These are phyloP conservation scores for Exserohilum turcica DNA, from an alignment of 2,329 filamentous ascomycete genomes.

Conservation along the genomic window DNA sequence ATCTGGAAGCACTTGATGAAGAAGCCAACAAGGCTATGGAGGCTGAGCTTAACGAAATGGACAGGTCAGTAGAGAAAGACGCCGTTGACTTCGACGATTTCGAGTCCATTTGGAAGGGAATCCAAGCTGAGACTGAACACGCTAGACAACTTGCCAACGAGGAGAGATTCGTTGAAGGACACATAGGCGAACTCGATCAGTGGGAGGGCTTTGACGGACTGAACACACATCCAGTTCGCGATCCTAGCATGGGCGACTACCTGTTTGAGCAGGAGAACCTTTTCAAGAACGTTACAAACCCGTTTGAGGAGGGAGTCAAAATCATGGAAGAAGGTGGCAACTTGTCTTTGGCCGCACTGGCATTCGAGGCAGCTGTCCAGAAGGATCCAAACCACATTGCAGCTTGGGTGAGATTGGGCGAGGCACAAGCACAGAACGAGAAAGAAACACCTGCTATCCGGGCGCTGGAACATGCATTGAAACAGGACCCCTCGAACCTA, in stretches of 20 bases:
- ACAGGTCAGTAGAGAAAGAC: constrained; percentile 78
- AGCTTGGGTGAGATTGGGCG: constrained; percentile 91
- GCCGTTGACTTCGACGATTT: constrained; percentile 87
- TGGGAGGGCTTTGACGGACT: constrained; percentile 77
- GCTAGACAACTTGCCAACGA: constrained; percentile 71
- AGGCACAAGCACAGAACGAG: constrained; percentile 95
- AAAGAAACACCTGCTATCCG: constrained; percentile 96
- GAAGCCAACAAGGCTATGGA: constrained; percentile 78
- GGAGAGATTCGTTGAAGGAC: constrained; percentile 65
- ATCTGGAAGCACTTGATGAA: constrained; percentile 58
- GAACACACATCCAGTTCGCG: constrained; percentile 69
- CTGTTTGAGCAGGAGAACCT: constrained; percentile 95
- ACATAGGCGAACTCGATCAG: constrained; percentile 75
- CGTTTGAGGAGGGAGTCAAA: constrained; percentile 89
- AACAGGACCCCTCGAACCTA: constrained; percentile 83
- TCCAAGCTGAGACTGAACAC: constrained; percentile 75
- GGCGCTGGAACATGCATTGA: constrained; percentile 87
- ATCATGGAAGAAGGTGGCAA: constrained; percentile 95
- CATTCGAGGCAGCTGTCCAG: constrained; percentile 94
- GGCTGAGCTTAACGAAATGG: constrained; percentile 85
- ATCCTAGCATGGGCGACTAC: constrained; percentile 85
- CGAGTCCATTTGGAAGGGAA: constrained; percentile 85
- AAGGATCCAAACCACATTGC: constrained; percentile 86
- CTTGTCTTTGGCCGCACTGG: constrained; percentile 86
- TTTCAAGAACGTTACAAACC: constrained; percentile 78